These are phyloP conservation scores for Corylus americana DNA, from an alignment of 306 rosid species.

Conservation along the genomic window DNA sequence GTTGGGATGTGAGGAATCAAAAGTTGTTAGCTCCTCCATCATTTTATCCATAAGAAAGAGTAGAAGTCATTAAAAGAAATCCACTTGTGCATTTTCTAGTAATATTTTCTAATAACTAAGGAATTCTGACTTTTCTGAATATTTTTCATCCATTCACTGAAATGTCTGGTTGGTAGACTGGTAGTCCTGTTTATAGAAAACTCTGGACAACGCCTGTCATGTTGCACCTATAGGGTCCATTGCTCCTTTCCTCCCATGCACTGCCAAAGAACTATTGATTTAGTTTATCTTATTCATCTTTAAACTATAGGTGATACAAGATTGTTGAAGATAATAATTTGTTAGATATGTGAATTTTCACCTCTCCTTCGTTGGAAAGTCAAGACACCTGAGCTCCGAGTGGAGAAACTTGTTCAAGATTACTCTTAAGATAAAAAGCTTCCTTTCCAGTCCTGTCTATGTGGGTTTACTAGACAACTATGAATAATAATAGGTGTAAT, in stretches of 20 bases:
- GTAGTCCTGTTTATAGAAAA: background rate
- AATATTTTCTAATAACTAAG: no score
- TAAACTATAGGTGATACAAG: background rate
- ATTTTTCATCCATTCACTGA: no score
- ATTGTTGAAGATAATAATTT: no score
- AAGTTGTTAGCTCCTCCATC: no score
- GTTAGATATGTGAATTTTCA: no score
- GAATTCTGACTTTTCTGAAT: no score
- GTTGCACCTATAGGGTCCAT: background rate
- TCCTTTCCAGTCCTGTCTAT: background rate
- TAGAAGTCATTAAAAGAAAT: no score
- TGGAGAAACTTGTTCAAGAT: background rate
- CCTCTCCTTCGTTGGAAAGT: background rate
- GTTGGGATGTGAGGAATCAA: no score
- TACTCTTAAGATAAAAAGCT: background rate
- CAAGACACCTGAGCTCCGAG: background rate
- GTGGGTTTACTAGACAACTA: background rate
- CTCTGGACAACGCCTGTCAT: background rate
- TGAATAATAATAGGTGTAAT: background rate
- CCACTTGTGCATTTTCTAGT: no score
- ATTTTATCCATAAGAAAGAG: no score
- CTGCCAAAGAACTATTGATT: background rate
- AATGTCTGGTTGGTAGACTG: no score
- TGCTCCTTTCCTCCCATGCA: background rate
- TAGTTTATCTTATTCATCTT: background rate